Conservation (phyloP, 2,329 filamentous ascomycete genomes). For the Sporothrix humicola region DNA sequence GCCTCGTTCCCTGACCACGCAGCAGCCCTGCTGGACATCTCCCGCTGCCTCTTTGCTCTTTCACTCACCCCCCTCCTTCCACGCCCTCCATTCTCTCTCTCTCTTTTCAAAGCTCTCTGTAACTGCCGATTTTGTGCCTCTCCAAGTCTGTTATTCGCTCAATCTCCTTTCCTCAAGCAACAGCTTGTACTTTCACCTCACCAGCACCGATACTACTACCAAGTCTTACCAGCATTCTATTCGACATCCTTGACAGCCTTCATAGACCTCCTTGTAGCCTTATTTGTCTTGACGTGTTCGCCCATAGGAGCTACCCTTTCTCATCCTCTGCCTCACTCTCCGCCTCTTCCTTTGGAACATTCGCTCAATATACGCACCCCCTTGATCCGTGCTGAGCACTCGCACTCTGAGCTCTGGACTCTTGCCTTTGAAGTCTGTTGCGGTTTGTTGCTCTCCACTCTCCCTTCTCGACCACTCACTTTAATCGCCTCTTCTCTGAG, state of each 20-base stretch:
- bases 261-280: neutral
- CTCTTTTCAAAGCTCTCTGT: neutral
- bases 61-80: neutral
- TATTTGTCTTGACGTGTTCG: neutral
- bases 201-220: too few species aligned
- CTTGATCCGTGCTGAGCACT: conserved; percentile 5
- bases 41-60: neutral
- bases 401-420: conserved; percentile 2
- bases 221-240: neutral
- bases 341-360: neutral
- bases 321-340: neutral
- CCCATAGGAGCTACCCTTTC: neutral
- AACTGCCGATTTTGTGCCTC: neutral
- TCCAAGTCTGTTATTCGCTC: neutral
- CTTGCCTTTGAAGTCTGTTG: conserved; percentile 3
- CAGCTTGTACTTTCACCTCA: neutral
- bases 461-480: neutral
- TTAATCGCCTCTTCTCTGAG: conserved; percentile 39
- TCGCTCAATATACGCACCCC: conserved; percentile 35
- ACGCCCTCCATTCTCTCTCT: neutral
- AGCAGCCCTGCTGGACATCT: neutral
- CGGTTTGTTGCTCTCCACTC: neutral
- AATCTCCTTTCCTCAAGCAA: neutral
- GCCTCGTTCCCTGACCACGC: neutral
- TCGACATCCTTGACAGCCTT: neutral